These are phyloP conservation scores for Saccharomycopsis fibuligera DNA, from an alignment of 805 yeast species.

Conservation along the genomic window DNA sequence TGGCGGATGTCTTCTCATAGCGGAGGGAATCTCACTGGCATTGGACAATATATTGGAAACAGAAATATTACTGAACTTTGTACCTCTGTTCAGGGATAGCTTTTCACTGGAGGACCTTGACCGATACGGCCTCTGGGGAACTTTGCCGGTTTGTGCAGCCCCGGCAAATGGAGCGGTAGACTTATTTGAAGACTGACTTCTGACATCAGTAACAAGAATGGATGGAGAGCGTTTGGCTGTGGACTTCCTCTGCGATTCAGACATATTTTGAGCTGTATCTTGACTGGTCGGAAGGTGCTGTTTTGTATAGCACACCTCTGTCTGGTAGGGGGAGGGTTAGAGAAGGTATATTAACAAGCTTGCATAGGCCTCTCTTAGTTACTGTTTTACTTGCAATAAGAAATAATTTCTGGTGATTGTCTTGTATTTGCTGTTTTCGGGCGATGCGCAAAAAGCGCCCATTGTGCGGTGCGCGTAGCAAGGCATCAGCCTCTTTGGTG, in stretches of 20 bases:
- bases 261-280: too few relatives aligned
- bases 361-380: too few relatives aligned
- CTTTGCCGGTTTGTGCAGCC: conserved; percentile 30
- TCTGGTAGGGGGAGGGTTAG: too few relatives aligned
- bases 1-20: conserved; percentile 38
- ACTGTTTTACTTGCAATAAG: too few relatives aligned
- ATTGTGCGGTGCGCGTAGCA: too few relatives aligned
- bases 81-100: conserved; percentile 19
- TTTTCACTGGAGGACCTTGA: conserved; percentile 17
- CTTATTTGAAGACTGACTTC: conserved; percentile 47
- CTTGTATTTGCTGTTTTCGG: too few relatives aligned
- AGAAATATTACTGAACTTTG: conserved; percentile 67
- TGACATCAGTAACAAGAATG: conserved; percentile 83
- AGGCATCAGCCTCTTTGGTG: too few relatives aligned
- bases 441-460: too few relatives aligned
- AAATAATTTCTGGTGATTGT: too few relatives aligned
- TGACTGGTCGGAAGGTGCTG: too few relatives aligned
- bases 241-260: conserved; percentile 31
- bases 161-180: conserved; percentile 74
- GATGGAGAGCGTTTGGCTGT: conserved; percentile 89
- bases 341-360: too few relatives aligned
- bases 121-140: conserved; percentile 9
- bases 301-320: too few relatives aligned
- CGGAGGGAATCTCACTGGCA: conserved; percentile 85
- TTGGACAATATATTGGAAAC: conserved; percentile 73